These are phyloP conservation scores for Haplosporangium gracile DNA, from an alignment of 192 early-diverging fungal genomes.

Conservation along the genomic window DNA sequence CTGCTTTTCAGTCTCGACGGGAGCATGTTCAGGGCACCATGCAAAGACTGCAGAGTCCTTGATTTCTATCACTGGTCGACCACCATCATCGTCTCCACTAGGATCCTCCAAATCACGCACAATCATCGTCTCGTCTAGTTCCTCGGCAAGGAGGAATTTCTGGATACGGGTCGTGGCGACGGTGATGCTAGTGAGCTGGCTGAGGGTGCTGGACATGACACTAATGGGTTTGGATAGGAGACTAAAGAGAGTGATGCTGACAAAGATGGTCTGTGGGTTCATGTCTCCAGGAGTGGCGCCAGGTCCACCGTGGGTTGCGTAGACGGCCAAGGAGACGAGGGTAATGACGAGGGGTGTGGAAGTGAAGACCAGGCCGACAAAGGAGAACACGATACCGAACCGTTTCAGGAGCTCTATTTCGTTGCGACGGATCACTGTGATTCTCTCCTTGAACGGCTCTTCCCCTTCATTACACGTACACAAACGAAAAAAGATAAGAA, in stretches of 20 bases:
- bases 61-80: conserved; percentile 21
- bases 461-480: conserved; percentile 4
- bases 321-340: conserved; percentile 26
- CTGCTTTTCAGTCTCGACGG: conserved; percentile 22
- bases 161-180: conserved; percentile 39
- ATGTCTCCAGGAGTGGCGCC: conserved; percentile 23
- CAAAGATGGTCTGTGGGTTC: conserved; percentile 34
- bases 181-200: conserved; percentile 19
- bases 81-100: neutral
- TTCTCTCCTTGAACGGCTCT: conserved; percentile 29
- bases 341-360: conserved; percentile 31
- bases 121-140: conserved; percentile 21
- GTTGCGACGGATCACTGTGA: neutral
- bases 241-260: conserved; percentile 27
- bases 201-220: conserved; percentile 19
- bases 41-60: conserved; percentile 8
- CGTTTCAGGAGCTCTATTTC: conserved; percentile 18
- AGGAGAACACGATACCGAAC: conserved; percentile 17
- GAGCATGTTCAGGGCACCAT: conserved; percentile 11
- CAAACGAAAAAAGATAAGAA: neutral
- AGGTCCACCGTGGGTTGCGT: conserved; percentile 24
- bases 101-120: neutral
- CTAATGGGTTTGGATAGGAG: conserved; percentile 29
- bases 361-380: conserved; percentile 13
- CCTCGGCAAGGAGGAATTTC: conserved; percentile 31